Conservation (phyloP, 495 filamentous ascomycete species). For the Annulohypoxylon moriforme region DNA sequence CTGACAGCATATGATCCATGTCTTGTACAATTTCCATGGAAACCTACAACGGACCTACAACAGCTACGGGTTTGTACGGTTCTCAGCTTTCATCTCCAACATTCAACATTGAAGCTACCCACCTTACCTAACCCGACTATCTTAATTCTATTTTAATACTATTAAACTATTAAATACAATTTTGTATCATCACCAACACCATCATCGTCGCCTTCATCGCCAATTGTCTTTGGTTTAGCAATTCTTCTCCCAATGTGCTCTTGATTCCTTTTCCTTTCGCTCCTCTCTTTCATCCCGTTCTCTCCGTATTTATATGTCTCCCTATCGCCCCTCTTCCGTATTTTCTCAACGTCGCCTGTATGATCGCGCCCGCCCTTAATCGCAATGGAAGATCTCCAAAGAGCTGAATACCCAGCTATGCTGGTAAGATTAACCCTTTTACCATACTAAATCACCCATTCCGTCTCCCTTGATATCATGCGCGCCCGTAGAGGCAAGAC, state of each 20-base stretch:
- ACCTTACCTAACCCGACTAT: conserved; percentile 25
- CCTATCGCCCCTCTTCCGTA: conserved; percentile 39
- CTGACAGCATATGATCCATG: conserved; percentile 12
- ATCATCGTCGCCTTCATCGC: conserved; percentile 23
- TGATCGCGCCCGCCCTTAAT: conserved; percentile 58
- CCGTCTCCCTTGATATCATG: conserved; percentile 7
- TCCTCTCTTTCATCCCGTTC: conserved; percentile 33
- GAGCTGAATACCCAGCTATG: conserved; percentile 94
- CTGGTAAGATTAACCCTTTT: conserved; percentile 72
- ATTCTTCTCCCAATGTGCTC: conserved; percentile 39
- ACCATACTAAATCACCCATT: background rate
- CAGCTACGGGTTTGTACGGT: background rate
- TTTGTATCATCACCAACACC: conserved; percentile 30
- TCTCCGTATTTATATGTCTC: conserved; percentile 47
- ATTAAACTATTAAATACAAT: too few species aligned
- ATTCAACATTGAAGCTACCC: conserved; percentile 4
- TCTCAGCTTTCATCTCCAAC: background rate
- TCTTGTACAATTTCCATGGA: conserved; percentile 5
- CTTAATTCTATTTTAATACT: conserved; percentile 5
- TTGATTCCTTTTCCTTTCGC: conserved; percentile 29
- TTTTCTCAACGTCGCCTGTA: conserved; percentile 31
- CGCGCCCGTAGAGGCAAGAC: conserved; percentile 15
- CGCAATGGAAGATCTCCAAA: conserved; percentile 77
- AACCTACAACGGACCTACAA: background rate
- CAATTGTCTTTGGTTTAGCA: conserved; percentile 29